These are phyloP conservation scores for Kwoniella sp. DNA, from an alignment of 768 basidiomycete species.

Conservation along the genomic window DNA sequence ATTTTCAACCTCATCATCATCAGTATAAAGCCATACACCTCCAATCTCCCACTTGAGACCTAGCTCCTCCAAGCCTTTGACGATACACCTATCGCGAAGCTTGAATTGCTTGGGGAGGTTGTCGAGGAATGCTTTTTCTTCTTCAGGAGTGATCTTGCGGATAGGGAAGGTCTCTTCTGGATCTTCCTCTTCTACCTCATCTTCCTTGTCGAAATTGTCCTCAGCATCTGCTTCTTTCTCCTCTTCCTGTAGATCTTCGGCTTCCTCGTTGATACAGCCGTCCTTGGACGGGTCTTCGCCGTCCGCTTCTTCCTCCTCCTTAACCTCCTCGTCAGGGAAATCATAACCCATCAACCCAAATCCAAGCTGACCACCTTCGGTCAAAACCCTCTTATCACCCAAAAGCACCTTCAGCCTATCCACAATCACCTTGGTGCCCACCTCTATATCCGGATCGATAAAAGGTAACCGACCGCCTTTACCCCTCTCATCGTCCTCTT, in stretches of 20 bases:
- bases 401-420: not conserved
- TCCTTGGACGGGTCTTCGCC: not conserved
- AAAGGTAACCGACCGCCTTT: not conserved
- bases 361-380: not conserved
- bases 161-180: not conserved
- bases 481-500: not conserved
- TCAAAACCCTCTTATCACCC: not conserved
- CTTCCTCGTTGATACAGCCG: not conserved
- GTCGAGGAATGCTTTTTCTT: not conserved
- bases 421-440: not conserved
- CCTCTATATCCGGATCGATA: not conserved
- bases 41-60: not conserved
- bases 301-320: not conserved
- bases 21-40: not conserved
- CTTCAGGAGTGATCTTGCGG: not conserved
- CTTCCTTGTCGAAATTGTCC: not conserved
- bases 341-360: not conserved
- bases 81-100: not conserved
- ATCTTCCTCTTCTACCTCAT: no score
- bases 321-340: not conserved
- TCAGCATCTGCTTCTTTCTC: not conserved
- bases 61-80: not conserved
- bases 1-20: not conserved
- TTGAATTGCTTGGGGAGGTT: not conserved
- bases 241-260: not conserved